These are phyloP conservation scores for Pulveroboletus ravenelii DNA, from an alignment of 768 basidiomycete species.

Conservation along the genomic window DNA sequence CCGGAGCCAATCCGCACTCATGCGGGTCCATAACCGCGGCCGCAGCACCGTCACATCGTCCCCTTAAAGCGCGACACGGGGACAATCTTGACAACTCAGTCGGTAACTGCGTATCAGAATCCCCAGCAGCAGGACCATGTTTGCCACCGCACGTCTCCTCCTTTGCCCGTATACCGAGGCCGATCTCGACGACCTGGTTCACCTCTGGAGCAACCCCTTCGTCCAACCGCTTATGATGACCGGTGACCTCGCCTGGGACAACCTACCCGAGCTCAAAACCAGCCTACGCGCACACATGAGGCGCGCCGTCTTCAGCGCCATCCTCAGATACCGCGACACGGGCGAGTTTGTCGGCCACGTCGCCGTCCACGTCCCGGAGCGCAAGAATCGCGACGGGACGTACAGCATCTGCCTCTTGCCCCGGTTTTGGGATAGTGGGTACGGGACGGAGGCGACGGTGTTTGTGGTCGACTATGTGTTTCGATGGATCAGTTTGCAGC, in stretches of 20 bases:
- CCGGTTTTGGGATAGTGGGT: constrained; percentile 37
- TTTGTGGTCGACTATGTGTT: constrained; percentile 42
- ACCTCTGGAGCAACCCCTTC: constrained; percentile 29
- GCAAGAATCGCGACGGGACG: constrained; percentile 29
- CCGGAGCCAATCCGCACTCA: not conserved
- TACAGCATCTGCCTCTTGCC: constrained; percentile 30
- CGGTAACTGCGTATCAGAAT: too few species aligned
- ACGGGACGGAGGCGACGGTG: constrained; percentile 37
- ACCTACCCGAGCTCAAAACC: constrained; percentile 12
- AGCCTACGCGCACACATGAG: constrained; percentile 21
- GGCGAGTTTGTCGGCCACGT: constrained; percentile 33
- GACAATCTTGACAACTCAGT: too few species aligned
- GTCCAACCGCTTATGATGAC: constrained; percentile 21
- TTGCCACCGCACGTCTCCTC: constrained; percentile 31
- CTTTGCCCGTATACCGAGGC: constrained; percentile 31
- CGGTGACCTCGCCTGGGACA: constrained; percentile 9
- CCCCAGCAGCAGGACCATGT: constrained; percentile 10
- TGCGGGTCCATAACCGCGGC: constrained; percentile 9
- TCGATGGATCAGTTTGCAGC: constrained; percentile 35
- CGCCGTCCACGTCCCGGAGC: constrained; percentile 22
- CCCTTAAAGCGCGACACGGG: not conserved
- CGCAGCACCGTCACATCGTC: constrained; percentile 9
- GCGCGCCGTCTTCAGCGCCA: constrained; percentile 23
- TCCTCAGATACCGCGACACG: constrained; percentile 28
- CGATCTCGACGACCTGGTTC: constrained; percentile 29